Percentiles rank a stretch among this genome's conserved stretches.
These are phyloP conservation scores for Microdochium paspali DNA, from an alignment of 2,329 filamentous ascomycete species.

Conservation along the genomic window DNA sequence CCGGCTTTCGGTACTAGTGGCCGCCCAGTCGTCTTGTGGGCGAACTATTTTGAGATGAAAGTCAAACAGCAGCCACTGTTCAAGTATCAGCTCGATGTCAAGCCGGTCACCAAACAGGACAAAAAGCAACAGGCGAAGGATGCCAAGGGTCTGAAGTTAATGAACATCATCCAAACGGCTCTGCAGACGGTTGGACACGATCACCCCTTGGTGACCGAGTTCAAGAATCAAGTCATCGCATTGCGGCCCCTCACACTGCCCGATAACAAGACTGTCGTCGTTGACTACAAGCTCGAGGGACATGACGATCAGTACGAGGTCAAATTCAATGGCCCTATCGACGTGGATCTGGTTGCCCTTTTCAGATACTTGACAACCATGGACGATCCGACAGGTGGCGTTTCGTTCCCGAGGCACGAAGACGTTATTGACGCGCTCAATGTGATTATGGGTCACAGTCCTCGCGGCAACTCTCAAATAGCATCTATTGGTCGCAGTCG, in stretches of 20 bases:
- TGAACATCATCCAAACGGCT: conserved; percentile 28
- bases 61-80: conserved; percentile 17
- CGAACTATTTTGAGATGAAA: conserved; percentile 42
- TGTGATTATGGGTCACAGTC: conserved; percentile 36
- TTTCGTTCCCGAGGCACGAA: conserved; percentile 36
- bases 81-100: conserved; percentile 23
- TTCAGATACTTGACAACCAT: conserved; percentile 34
- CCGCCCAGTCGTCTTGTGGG: conserved; percentile 33
- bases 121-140: conserved; percentile 1
- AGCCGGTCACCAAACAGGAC: conserved; percentile 3
- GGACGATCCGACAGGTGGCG: conserved; percentile 23
- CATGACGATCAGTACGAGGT: conserved; percentile 28
- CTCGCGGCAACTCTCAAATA: conserved; percentile 25
- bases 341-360: conserved; percentile 29
- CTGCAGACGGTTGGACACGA: conserved; percentile 23
- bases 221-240: conserved; percentile 38
- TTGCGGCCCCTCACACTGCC: conserved; percentile 26
- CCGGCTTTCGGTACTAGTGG: conserved; percentile 40
- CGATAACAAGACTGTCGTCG: conserved; percentile 18
- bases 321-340: conserved; percentile 27
- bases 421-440: conserved; percentile 15
- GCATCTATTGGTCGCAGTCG: conserved; percentile 35
- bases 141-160: conserved; percentile 29
- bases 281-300: conserved; percentile 25
- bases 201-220: conserved; percentile 34